Base-by-base conservation (phyloP, 192 early-diverging fungal genomes). In the Chytriomyces hyalinus region DNA sequence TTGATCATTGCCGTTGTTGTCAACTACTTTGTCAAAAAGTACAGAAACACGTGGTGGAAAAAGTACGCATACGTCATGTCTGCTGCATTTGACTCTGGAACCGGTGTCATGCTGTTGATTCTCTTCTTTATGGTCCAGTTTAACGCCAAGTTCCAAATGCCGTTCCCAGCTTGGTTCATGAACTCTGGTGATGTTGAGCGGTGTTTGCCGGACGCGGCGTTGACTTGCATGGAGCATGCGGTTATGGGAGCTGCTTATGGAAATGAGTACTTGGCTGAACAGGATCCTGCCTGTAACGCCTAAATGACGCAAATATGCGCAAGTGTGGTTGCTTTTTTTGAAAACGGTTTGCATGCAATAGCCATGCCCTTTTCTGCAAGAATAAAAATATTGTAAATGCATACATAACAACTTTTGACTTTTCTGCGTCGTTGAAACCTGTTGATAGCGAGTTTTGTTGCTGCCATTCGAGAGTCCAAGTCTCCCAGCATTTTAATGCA, bases 1-100 rank as follows among this genome's bases (percentile, higher is more conserved):
- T 36, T 65, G 26, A 28, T 28, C 6, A 28, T 65, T 3, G 64
- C 20, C 64, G 28, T 65, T 1, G 13, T 65, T 36, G 64, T 65
- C 15, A 65, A 65, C 64, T 65, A 65, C 64, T 65, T 24, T 65
- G 26, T 65, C 26, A 65, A 65, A 28, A 65, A 65, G 36, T 28
- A 24, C 6, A 17, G 64, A 28, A n/a, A 15, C 15, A 36, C n/a
- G 20, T 89, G 89, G 89, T 90, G 89, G 87, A 49, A 68, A 36
- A 86, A 86, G 76, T 92, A 91, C 81, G 91, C 89, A 80, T 92
- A 91, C 78, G 82, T 91, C 28, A 80, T 90, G 20, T 90, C 88
- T 26, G 88, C 88, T 50, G 89, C 71, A 26, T 73, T 84, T 66
- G 91, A 92, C 78, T 82, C 82, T 20, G 90, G 90, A 47, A 79